Percentiles rank a stretch among this genome's conserved stretches.
Evolutionary conservation across 305 asterid genomes (phyloP).

Genomic region (Fraxinus sp.): DNA sequence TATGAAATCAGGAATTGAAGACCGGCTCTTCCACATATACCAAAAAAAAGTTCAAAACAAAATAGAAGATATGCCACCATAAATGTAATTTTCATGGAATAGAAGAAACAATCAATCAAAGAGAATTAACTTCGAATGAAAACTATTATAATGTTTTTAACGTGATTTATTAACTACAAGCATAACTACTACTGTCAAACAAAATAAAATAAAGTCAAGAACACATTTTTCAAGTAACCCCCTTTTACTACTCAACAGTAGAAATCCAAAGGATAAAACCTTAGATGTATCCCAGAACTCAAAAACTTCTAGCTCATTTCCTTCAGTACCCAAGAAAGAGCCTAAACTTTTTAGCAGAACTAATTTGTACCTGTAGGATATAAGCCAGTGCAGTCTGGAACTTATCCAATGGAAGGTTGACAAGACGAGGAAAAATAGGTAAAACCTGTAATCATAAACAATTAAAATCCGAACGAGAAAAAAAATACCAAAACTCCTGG

Average conservation of each 20-base stretch:
- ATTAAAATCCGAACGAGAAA: neutral
- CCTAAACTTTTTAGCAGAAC: slow-evolving; percentile 12
- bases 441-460: slow-evolving; percentile 57
- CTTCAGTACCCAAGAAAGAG: neutral
- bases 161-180: neutral
- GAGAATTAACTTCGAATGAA: neutral
- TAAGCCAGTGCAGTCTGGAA: slow-evolving; percentile 96
- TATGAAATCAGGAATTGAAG: neutral
- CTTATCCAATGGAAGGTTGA: slow-evolving; percentile 85
- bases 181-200: neutral
- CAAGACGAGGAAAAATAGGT: slow-evolving; percentile 87
- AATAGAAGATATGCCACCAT: neutral
- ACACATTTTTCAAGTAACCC: neutral
- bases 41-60: neutral
- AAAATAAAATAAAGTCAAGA: neutral
- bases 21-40: neutral
- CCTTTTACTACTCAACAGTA: neutral
- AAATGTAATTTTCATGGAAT: neutral
- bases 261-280: neutral
- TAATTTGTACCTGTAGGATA: slow-evolving; percentile 69
- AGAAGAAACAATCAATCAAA: neutral
- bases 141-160: neutral
- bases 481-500: neutral
- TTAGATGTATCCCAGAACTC: neutral
- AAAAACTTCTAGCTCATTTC: neutral